Evolutionary conservation across 2,329 filamentous ascomycete genomes (phyloP).

Genomic region (Paramyrothecium roridum): DNA sequence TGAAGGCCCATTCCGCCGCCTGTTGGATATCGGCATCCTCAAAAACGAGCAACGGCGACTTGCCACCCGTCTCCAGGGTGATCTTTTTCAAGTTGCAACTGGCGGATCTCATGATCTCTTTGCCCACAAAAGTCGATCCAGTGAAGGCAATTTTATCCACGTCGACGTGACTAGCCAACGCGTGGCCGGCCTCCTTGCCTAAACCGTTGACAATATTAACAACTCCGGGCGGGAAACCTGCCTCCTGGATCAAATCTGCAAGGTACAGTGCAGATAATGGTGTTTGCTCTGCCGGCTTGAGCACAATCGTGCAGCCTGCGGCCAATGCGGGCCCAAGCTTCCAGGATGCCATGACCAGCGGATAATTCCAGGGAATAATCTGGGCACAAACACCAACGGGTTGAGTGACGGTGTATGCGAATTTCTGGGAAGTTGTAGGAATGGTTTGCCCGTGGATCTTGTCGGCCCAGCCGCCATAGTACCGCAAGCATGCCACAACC

Average conservation of each 20-base stretch:
- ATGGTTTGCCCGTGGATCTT: conserved; percentile 78
- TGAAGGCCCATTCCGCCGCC: conserved; percentile 57
- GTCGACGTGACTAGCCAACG: conserved; percentile 63
- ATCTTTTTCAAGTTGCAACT: conserved; percentile 64
- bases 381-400: conserved; percentile 73
- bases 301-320: conserved; percentile 59
- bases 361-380: conserved; percentile 78
- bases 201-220: conserved; percentile 73
- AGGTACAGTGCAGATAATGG: conserved; percentile 64
- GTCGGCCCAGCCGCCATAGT: conserved; percentile 77
- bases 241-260: conserved; percentile 64
- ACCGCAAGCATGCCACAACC: conserved; percentile 51
- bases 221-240: conserved; percentile 75
- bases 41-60: conserved; percentile 63
- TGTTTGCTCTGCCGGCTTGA: conserved; percentile 67
- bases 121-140: conserved; percentile 69
- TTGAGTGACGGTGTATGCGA: conserved; percentile 73
- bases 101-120: conserved; percentile 73
- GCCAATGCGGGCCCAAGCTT: conserved; percentile 72
- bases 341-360: conserved; percentile 51
- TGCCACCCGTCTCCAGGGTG: conserved; percentile 65
- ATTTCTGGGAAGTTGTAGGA: conserved; percentile 63
- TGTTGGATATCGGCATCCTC: conserved; percentile 64
- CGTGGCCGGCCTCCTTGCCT: conserved; percentile 64
- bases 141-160: conserved; percentile 80